Conservation (phyloP, 352 stramenopile genomes). For the Aphanomyces euteiches region DNA sequence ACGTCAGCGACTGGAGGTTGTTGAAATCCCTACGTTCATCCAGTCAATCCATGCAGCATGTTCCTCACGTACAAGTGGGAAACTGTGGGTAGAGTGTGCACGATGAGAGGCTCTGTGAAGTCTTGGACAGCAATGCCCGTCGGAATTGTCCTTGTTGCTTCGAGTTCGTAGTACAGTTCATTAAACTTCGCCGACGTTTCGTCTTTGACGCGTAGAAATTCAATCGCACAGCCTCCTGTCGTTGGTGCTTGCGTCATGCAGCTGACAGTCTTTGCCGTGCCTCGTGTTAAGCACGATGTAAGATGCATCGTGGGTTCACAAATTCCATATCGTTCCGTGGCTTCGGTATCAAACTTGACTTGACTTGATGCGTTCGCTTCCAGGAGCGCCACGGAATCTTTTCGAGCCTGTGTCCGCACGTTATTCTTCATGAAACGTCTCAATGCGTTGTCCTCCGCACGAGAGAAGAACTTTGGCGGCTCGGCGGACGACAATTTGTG, state of each 20-base stretch:
- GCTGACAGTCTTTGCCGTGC: not conserved
- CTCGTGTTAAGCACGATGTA: conserved; percentile 5
- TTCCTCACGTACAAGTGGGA: not conserved
- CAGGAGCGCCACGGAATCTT: too few species aligned
- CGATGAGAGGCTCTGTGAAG: not conserved
- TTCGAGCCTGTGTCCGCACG: too few species aligned
- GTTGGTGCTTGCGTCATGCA: not conserved
- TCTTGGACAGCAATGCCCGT: not conserved
- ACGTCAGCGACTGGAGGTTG: not conserved
- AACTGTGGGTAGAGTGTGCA: not conserved
- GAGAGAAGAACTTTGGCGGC: too few species aligned
- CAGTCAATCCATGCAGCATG: not conserved
- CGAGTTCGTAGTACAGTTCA: not conserved
- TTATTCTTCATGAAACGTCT: not conserved
- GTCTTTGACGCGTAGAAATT: conserved; percentile 1
- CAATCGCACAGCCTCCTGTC: not conserved
- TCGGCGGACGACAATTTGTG: too few species aligned
- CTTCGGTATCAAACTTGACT: not conserved
- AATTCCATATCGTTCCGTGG: conserved; percentile 7
- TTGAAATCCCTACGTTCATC: conserved; percentile 6
- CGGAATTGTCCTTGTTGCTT: not conserved
- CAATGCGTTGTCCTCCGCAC: not conserved
- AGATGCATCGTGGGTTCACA: conserved; percentile 3
- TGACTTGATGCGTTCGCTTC: not conserved
- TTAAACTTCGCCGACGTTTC: not conserved